phyloP scores from a whole-genome alignment of 805 yeast species.

The Pichia rugopelliculosa region DNA sequence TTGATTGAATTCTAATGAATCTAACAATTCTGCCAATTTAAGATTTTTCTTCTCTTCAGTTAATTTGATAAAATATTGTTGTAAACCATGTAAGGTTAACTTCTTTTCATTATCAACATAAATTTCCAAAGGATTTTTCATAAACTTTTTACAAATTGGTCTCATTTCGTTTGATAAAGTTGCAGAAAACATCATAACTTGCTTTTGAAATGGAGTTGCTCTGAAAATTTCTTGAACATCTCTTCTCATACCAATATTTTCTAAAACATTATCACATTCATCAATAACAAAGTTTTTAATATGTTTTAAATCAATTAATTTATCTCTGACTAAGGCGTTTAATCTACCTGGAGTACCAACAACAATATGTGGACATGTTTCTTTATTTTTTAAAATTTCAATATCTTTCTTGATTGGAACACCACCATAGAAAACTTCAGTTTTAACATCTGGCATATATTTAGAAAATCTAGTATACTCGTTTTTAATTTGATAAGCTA shows the following conservation, averaged over 20 bases:
- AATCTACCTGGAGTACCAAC: conserved; percentile 99
- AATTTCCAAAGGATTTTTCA: conserved; percentile 96
- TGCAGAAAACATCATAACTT: conserved; percentile 99
- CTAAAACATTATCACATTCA: conserved; percentile 97
- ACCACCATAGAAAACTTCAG: conserved; percentile 97
- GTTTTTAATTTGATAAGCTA: conserved; percentile 96
- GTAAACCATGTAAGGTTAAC: conserved; percentile 95
- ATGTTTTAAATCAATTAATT: conserved; percentile 75
- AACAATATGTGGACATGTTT: conserved; percentile 90
- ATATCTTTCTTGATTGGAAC: conserved; percentile 77
- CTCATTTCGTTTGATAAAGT: conserved; percentile 90
- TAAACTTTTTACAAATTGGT: conserved; percentile 94
- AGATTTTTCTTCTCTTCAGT: conserved; percentile 89
- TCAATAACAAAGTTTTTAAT: conserved; percentile 93
- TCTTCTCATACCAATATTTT: conserved; percentile 83
- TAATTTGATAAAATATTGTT: conserved; percentile 89
- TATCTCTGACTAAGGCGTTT: conserved; percentile 88
- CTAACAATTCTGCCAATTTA: conserved; percentile 85
- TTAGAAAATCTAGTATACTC: conserved; percentile 97
- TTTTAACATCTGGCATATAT: conserved; percentile 95
- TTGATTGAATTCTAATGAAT: conserved; percentile 93
- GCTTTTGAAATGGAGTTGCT: conserved; percentile 96
- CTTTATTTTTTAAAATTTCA: conserved; percentile 83
- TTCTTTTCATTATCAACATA: conserved; percentile 97
- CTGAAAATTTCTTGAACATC: conserved; percentile 98